These are phyloP conservation scores for Glebionis coronaria DNA, from an alignment of 129 eudicot genomes.

Conservation along the genomic window DNA sequence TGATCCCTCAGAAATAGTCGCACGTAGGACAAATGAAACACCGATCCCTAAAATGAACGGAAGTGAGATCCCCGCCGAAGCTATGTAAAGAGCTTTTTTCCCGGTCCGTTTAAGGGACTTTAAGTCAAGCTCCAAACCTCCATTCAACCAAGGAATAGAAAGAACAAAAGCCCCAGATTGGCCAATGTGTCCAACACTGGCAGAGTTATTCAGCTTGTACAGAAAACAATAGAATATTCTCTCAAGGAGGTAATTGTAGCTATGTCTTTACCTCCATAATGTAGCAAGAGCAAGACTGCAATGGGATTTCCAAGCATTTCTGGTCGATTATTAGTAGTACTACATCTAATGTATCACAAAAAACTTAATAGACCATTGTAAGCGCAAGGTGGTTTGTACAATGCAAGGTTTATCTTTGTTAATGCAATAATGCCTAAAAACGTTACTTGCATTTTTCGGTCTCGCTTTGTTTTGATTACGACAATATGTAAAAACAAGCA, in stretches of 20 bases:
- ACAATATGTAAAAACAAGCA: too few species aligned
- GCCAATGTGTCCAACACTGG: slow-evolving; percentile 81
- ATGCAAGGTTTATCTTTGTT: too few species aligned
- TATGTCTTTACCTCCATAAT: too few species aligned
- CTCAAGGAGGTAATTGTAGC: slow-evolving; percentile 67
- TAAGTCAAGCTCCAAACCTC: slow-evolving; percentile 76
- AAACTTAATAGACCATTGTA: too few species aligned
- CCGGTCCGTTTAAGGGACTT: slow-evolving; percentile 60
- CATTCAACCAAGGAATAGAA: slow-evolving; percentile 65
- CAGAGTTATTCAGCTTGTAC: slow-evolving; percentile 60
- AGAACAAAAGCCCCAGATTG: slow-evolving; percentile 74
- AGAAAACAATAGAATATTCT: slow-evolving; percentile 59
- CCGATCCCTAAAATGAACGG: slow-evolving; percentile 69
- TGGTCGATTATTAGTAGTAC: too few species aligned
- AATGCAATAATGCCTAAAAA: too few species aligned
- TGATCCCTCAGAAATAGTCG: slow-evolving; percentile 43
- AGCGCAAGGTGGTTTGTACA: too few species aligned
- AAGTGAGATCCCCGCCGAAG: slow-evolving; percentile 56
- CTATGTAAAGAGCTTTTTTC: slow-evolving; percentile 51
- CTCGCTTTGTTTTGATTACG: too few species aligned
- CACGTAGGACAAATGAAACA: slow-evolving; percentile 51
- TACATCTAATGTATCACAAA: too few species aligned
- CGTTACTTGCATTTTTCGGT: too few species aligned
- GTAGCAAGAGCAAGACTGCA: too few species aligned
- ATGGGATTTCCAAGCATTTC: too few species aligned